Evolutionary conservation across 2,329 filamentous ascomycete genomes (phyloP).

Genomic region (Ceratocystiopsis brevicomis): DNA sequence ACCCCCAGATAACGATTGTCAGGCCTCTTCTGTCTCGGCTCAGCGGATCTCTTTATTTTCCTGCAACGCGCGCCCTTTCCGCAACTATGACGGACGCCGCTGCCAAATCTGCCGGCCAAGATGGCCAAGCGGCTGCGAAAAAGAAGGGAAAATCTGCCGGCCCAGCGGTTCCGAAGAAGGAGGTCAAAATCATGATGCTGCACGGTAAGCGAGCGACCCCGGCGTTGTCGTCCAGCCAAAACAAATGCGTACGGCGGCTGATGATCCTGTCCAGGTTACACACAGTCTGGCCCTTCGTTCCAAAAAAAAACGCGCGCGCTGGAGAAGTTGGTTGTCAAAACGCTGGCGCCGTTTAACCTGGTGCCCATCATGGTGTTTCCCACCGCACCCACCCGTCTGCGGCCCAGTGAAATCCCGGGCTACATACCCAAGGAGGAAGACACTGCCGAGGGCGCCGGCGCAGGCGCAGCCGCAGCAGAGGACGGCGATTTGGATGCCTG

Average conservation of each 20-base stretch:
- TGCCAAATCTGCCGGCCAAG: no score
- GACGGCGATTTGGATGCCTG: slow-evolving; percentile 42
- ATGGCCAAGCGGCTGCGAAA: background rate
- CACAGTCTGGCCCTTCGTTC: slow-evolving; percentile 75
- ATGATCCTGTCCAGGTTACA: slow-evolving; percentile 44
- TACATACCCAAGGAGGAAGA: slow-evolving; percentile 22
- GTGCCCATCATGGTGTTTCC: slow-evolving; percentile 44
- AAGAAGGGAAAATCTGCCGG: background rate
- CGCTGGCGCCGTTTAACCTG: slow-evolving; percentile 40
- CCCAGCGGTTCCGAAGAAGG: slow-evolving; percentile 18
- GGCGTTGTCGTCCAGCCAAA: no score
- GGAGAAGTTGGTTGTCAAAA: slow-evolving; percentile 60
- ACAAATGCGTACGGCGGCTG: background rate
- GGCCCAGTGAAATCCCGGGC: slow-evolving; percentile 48
- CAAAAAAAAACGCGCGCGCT: slow-evolving; percentile 74
- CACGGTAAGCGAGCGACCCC: slow-evolving; percentile 32
- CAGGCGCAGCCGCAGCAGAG: slow-evolving; percentile 14
- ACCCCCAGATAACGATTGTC: no score
- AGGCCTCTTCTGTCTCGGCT: no score
- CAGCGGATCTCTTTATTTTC: no score
- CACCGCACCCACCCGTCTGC: slow-evolving; percentile 46
- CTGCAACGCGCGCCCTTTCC: no score
- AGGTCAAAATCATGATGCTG: slow-evolving; percentile 56
- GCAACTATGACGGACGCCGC: no score
- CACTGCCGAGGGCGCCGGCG: slow-evolving; percentile 12